Evolutionary conservation across 345 rosid genomes (phyloP).

Genomic region (Gossypium arboreum): DNA sequence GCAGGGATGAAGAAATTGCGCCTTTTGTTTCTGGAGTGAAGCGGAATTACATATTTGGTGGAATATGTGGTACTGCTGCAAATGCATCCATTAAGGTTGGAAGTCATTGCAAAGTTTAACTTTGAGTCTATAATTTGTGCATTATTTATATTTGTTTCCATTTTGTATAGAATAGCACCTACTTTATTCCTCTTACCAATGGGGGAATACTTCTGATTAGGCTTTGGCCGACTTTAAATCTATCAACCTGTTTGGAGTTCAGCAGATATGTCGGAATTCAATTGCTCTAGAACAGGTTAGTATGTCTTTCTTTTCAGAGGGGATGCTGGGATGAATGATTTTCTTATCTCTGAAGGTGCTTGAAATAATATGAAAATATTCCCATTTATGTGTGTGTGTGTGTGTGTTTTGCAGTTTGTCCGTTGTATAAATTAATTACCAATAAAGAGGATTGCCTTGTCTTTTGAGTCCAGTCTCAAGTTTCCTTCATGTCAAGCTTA

Average conservation of each 20-base stretch:
- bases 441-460: neutral
- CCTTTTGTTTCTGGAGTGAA: slow-evolving; percentile 71
- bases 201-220: slow-evolving; percentile 34
- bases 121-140: neutral
- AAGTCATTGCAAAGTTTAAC: slow-evolving; percentile 1
- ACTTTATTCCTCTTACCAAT: slow-evolving; percentile 3
- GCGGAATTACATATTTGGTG: slow-evolving; percentile 91
- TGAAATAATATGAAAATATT: neutral
- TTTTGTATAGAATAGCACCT: neutral
- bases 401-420: neutral
- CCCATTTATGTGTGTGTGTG: neutral
- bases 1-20: slow-evolving; percentile 91
- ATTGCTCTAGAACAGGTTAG: slow-evolving; percentile 94
- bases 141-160: neutral
- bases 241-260: slow-evolving; percentile 96
- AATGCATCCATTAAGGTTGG: slow-evolving; percentile 83
- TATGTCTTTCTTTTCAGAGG: neutral
- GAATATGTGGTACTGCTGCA: slow-evolving; percentile 86
- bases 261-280: slow-evolving; percentile 93
- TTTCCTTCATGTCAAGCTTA: neutral
- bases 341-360: neutral
- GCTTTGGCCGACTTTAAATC: slow-evolving; percentile 80
- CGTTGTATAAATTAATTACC: neutral
- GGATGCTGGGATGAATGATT: neutral
- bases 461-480: neutral